Evolutionary conservation across 2,329 filamentous ascomycete species (phyloP).

Genomic region (Colletotrichum gloeosporioides): DNA sequence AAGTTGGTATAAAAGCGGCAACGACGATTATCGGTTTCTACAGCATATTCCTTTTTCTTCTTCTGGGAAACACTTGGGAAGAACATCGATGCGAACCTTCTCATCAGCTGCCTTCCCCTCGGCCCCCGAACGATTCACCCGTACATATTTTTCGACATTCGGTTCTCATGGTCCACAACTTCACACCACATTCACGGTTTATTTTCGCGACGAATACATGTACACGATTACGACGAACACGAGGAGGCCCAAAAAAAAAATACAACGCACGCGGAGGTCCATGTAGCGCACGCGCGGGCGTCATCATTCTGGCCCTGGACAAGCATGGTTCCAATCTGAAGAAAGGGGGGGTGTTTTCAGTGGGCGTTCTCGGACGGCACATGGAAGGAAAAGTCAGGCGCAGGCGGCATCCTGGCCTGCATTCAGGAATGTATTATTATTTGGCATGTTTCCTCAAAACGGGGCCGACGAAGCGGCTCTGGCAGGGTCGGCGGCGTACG

Average conservation of each 20-base stretch:
- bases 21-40: not conserved
- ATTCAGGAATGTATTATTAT: slow-evolving; percentile 10
- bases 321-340: not conserved
- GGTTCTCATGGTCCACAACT: not conserved
- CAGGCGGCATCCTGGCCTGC: not conserved
- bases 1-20: not conserved
- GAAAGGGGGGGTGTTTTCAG: not conserved
- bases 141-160: slow-evolving; percentile 14
- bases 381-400: not conserved
- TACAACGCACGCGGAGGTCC: not conserved
- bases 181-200: slow-evolving; percentile 5
- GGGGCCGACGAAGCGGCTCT: not conserved
- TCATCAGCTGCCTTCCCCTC: not conserved
- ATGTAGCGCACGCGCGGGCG: not conserved
- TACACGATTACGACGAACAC: slow-evolving; percentile 20
- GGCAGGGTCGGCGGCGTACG: not conserved
- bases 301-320: slow-evolving; percentile 2
- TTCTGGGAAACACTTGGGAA: not conserved
- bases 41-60: not conserved
- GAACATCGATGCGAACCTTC: not conserved
- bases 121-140: not conserved
- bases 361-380: not conserved
- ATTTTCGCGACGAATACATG: slow-evolving; percentile 17
- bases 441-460: not conserved
- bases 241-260: not conserved